Base-by-base conservation (phyloP, 805 yeast species). In the Spathaspora sp. region DNA sequence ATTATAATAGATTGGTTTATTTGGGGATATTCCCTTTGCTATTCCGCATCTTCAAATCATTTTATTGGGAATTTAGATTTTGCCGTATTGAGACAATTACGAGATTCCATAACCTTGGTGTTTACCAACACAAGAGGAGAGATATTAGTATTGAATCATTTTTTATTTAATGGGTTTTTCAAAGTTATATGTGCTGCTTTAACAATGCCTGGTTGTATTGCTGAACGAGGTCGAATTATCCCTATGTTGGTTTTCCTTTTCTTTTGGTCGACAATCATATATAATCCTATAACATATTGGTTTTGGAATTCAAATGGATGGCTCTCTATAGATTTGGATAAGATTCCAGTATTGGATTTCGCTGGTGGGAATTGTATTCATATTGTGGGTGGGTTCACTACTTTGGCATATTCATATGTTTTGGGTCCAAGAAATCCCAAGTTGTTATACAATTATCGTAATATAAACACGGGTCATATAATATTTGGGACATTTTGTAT, bases 281-380 rank as follows among this genome's bases (percentile, higher is more conserved):
- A 73, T 52, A 72, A 72, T 50, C 79, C 79, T 1, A 73, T 74
- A 3, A 70, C 71, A 2, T 74, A 73, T 54, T 74, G 79, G 79
- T 67, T 71, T 53, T 74, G 79, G 79, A 73, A 73, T 55, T 50
- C 56, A 19, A 63, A 71, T 47, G 79, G 79, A 9, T 74, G 78
- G 78, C 63, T 74, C 3, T 69, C 75, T 0, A 59, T 66, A 0
- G 72, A 72, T 49, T 57, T 62, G 16, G 52, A 56, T 14, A 59
- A 52, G 31, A 53, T 69, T 2, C 77, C 77, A 0, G 78, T 73
- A 3, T 59, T 73, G 10, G 79, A 74, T 55, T 74, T 73, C 61
- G 78, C 79, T 5, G 79, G 79, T 10, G 79, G 78, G 10, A 69
- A 65, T 44, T 70, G 76, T 55, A 65, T 74, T n/a, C 79, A 74